phyloP scores from a whole-genome alignment of 169 alveolate genomes.

The Theileria parva region DNA sequence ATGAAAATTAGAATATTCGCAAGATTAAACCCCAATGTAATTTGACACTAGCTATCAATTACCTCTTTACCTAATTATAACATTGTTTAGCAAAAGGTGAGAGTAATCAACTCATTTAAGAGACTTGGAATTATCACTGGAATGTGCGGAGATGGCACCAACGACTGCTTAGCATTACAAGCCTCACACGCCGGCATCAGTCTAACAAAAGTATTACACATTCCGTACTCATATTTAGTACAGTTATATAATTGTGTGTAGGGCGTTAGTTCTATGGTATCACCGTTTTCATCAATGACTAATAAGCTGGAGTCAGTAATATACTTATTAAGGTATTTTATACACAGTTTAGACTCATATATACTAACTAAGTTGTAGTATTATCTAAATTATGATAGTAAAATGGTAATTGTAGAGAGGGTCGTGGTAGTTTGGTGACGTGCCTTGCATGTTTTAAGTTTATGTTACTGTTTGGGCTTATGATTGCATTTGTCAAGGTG shows the following conservation, averaged over 20 bases:
- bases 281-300: constrained; percentile 85
- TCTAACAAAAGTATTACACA: constrained; percentile 74
- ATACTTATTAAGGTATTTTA: constrained; percentile 68
- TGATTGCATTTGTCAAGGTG: constrained; percentile 84
- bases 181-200: constrained; percentile 91
- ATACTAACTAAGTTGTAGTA: too few relatives aligned
- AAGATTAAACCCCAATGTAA: constrained; percentile 56
- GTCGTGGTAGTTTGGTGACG: constrained; percentile 87
- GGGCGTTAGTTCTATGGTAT: constrained; percentile 87
- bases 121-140: constrained; percentile 83
- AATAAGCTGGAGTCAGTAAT: constrained; percentile 83
- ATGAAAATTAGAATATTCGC: constrained; percentile 59
- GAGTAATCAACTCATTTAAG: constrained; percentile 80
- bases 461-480: constrained; percentile 85
- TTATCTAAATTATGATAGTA: too few relatives aligned
- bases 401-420: constrained; percentile 66
- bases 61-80: neutral
- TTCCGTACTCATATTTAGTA: too few relatives aligned
- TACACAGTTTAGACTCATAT: constrained; percentile 3
- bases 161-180: constrained; percentile 91
- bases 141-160: constrained; percentile 94
- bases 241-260: neutral
- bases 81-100: constrained; percentile 69
- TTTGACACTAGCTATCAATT: neutral
- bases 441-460: constrained; percentile 86